Base-by-base conservation (phyloP, 345 rosid genomes). In the Eutrema heterophyllum region DNA sequence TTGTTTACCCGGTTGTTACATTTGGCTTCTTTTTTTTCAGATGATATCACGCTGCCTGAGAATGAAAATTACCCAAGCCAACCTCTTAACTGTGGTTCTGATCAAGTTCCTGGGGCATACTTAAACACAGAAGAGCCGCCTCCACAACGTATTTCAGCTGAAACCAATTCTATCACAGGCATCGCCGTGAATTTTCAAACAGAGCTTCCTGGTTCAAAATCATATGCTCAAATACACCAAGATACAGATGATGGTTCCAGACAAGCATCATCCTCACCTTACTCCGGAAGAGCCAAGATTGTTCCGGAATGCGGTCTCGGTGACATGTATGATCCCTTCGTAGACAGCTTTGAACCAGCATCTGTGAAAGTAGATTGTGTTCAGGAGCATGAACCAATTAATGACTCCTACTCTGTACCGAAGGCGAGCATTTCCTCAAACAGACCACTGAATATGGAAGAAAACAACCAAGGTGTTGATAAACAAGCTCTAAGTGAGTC, bases 301-400 rank as follows among this genome's bases (percentile, higher is more conserved):
- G 70, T 43, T 45, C 16, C 57, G 3, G 59, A 56, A 10, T 65
- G 64, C 15, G 46, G 51, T 54, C 4, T 73, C 45, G 77, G 81
- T 43, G 90, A 84, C 69, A 91, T 84, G 80, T 93, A 93, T 80
- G 98, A 93, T 81, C 98, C 98, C 3, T 82, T 90, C 52, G 77
- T 91, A 45, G 98, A 93, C 83, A 86, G 96, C 77, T 75, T 89
- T 61, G 96, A 91, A 73, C 90, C 93, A 58, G 67, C 78, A 12
- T 75, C 85, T 68, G 78, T 81, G 54, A 82, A 81, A 72, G 53
- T 53, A 46, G 84, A 79, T 70, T 45, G 74, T 73, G 64, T 62
- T 35, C 80, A 78, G 35, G 84, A 82, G 67, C 68, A 70, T 75
- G 94, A 82, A 81, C 73, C 83, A 51, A 64, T 76, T 5, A 64